Percentiles rank a stretch among this genome's conserved stretches.
Conservation (phyloP, 2,329 filamentous ascomycete species). For the Emergomyces orientalis region DNA sequence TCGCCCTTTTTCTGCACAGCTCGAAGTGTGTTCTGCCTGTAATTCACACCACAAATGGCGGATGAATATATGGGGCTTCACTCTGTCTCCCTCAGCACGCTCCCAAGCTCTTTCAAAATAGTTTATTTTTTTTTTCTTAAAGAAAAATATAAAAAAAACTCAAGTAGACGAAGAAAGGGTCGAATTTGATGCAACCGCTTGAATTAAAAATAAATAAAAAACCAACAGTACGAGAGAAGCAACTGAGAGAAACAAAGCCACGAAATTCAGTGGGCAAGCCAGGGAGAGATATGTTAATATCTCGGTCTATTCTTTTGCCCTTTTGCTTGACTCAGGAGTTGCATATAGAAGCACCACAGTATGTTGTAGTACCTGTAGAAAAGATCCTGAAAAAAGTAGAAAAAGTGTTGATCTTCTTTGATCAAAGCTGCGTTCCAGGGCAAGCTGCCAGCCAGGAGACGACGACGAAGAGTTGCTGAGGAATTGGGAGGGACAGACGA, state of each 20-base stretch:
- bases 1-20: background rate
- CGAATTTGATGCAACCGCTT: background rate
- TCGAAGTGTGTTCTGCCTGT: background rate
- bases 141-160: background rate
- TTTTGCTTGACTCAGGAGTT: background rate
- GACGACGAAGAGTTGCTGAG: background rate
- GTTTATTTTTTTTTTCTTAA: background rate
- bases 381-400: background rate
- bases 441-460: background rate
- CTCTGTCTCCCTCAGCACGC: background rate
- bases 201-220: background rate
- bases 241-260: background rate
- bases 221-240: background rate
- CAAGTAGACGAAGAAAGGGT: too few species aligned
- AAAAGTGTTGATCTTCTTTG: background rate
- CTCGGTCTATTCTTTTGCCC: background rate
- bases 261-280: background rate
- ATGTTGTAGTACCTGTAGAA: background rate
- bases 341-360: background rate
- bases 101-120: background rate
- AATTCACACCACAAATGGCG: background rate
- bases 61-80: background rate
- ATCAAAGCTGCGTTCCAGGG: too few species aligned
- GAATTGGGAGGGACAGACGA: background rate
- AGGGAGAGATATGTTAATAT: background rate